Base-by-base conservation (phyloP, 495 filamentous ascomycete genomes). In the Xylaria sp. region DNA sequence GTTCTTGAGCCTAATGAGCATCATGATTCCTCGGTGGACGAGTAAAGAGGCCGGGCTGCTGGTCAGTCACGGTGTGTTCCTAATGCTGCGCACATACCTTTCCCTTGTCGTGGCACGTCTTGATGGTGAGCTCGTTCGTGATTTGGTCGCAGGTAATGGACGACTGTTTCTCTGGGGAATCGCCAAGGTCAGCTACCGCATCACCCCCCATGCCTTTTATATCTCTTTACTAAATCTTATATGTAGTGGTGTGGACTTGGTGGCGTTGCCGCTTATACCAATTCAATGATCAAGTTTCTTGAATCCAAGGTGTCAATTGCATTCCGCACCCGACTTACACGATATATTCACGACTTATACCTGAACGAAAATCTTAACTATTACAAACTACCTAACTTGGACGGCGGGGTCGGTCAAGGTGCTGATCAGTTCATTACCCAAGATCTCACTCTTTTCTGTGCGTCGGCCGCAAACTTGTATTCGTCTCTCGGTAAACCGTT, bases 371-470 rank as follows among this genome's bases (percentile, higher is more conserved):
- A 95, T 72, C 89, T 97, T 69, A 95, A 95, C 76, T 99, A 97
- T 79, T 98, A 99, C 85, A 98, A 97, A 80, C 81, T 99, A 58
- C 88, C 92, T 52, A 98, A 98, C 77, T 84, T 98, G 52, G 97
- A 99, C 74, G 96, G 97, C 15, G 94, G 95, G 0, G 90, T 98
- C 46, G 95, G 93, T 6, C 93, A 94, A 75, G 92, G 93, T 8
- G 92, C 94, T 24, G 97, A 99, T 80, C 97, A 98, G 77, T 99
- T 95, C 81, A 98, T 99, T 79, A 98, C 95, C 0, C 95, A 98
- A 76, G 97, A 99, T 80, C 87, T 99, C 5, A 97, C 96, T 0
- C 84, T 97, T 14, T 98, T 99, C 84, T 98, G 97, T 75, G 90
- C 91, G 44, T 91, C 94, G 17, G 95, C 97, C 15, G 95, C 97